A percentile compares a stretch with the other conserved stretches of the same genome.
Evolutionary conservation across 805 yeast genomes (phyloP).

Genomic region (Ogataea nitratoaversa): DNA sequence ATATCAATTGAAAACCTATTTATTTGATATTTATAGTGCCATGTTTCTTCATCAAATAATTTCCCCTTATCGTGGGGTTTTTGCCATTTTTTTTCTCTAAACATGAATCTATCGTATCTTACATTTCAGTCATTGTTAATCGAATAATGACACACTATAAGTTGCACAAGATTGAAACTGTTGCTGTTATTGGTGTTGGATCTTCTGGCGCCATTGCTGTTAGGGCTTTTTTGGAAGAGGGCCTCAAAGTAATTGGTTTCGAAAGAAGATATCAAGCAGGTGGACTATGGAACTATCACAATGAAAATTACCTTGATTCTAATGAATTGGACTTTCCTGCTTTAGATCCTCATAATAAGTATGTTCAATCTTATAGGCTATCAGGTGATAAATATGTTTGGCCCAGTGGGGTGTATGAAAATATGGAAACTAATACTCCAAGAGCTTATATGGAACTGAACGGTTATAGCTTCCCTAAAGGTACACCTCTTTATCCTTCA

Average conservation of each 20-base stretch:
- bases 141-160: conserved; percentile 11
- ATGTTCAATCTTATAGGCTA: conserved; percentile 7
- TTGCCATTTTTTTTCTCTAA: too few relatives aligned
- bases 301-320: conserved; percentile 17
- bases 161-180: conserved; percentile 15
- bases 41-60: too few relatives aligned
- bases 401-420: conserved; percentile 59
- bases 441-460: conserved; percentile 64
- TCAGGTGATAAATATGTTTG: conserved; percentile 28
- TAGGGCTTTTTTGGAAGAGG: conserved; percentile 63
- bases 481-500: conserved; percentile 49
- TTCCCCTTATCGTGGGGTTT: too few relatives aligned
- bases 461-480: conserved; percentile 45
- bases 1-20: too few relatives aligned
- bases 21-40: too few relatives aligned
- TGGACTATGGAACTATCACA: conserved; percentile 73
- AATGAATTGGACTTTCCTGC: conserved; percentile 25
- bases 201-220: too few relatives aligned
- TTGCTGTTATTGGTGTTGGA: conserved; percentile 78
- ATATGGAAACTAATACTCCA: conserved; percentile 68
- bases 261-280: conserved; percentile 61
- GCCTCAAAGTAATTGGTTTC: conserved; percentile 50
- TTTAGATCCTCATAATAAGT: conserved; percentile 19
- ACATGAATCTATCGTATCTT: too few relatives aligned
- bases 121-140: too few relatives aligned